Conservation (phyloP, 352 stramenopile genomes). For the Phytophthora tubulina region DNA sequence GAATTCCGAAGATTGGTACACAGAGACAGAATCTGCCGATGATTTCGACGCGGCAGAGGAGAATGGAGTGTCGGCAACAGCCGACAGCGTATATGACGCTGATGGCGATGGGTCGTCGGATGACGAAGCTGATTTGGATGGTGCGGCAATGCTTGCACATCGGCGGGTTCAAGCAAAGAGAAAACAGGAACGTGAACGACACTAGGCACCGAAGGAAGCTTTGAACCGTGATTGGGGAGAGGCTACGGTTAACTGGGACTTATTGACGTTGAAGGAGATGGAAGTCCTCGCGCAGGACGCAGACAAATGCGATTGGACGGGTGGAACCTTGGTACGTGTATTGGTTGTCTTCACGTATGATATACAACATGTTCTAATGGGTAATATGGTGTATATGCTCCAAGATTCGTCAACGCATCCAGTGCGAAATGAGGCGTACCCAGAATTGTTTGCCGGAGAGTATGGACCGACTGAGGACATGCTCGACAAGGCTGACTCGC, state of each 20-base stretch:
- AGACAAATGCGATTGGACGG: slow-evolving; percentile 6
- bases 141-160: background rate
- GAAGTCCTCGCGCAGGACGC: slow-evolving; percentile 7
- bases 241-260: background rate
- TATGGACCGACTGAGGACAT: slow-evolving; percentile 16
- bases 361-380: slow-evolving; percentile 16
- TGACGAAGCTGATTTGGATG: slow-evolving; percentile 4
- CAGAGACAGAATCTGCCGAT: too few species aligned
- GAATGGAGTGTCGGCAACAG: too few species aligned
- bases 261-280: slow-evolving; percentile 7
- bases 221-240: background rate
- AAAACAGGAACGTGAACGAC: background rate
- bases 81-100: background rate
- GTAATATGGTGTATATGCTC: slow-evolving; percentile 8
- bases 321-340: slow-evolving; percentile 12
- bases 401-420: slow-evolving; percentile 8
- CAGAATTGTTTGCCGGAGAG: background rate
- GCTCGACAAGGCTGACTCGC: slow-evolving; percentile 16
- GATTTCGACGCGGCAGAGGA: background rate
- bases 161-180: background rate
- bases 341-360: background rate
- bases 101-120: background rate
- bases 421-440: background rate
- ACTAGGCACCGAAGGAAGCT: background rate
- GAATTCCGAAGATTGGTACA: background rate